Conservation (phyloP, 805 yeast genomes). For the Saturnispora quitensis region DNA sequence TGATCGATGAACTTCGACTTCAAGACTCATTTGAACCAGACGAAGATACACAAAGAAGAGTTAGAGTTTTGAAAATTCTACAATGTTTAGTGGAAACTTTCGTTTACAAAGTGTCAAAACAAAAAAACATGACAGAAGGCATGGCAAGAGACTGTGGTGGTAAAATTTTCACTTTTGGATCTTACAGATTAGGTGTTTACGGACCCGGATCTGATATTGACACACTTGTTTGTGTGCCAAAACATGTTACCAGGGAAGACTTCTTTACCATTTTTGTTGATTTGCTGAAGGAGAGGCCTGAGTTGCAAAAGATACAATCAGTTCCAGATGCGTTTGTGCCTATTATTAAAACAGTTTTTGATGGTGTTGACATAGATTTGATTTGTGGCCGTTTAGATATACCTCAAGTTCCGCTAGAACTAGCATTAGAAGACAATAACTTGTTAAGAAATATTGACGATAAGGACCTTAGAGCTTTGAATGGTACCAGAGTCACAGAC, state of each 20-base stretch:
- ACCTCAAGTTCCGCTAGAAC: slow-evolving; percentile 68
- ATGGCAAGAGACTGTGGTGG: slow-evolving; percentile 98
- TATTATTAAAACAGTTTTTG: slow-evolving; percentile 78
- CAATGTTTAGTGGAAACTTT: slow-evolving; percentile 74
- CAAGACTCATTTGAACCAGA: slow-evolving; percentile 89
- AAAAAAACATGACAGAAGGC: slow-evolving; percentile 90
- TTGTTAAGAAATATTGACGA: slow-evolving; percentile 83
- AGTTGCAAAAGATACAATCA: slow-evolving; percentile 81
- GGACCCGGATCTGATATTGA: slow-evolving; percentile 99
- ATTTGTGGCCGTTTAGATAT: slow-evolving; percentile 76
- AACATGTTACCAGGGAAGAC: slow-evolving; percentile 85
- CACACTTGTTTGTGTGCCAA: slow-evolving; percentile 93
- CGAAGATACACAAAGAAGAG: slow-evolving; percentile 72
- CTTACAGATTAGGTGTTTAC: slow-evolving; percentile 89
- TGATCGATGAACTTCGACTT: slow-evolving; percentile 69
- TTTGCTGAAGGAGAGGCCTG: slow-evolving; percentile 62
- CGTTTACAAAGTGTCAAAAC: slow-evolving; percentile 70
- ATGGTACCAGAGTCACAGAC: slow-evolving; percentile 97
- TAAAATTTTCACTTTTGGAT: slow-evolving; percentile 91
- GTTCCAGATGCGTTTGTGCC: slow-evolving; percentile 99
- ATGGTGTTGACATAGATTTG: slow-evolving; percentile 89
- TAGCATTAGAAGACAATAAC: slow-evolving; percentile 78
- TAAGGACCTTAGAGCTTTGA: slow-evolving; percentile 77
- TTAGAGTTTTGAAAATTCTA: slow-evolving; percentile 57
- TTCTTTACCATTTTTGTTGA: slow-evolving; percentile 76